A percentile compares a stretch with the other conserved stretches of the same genome.
Conservation (phyloP, 139 green algal genomes). For the Tetraselmis striata region DNA sequence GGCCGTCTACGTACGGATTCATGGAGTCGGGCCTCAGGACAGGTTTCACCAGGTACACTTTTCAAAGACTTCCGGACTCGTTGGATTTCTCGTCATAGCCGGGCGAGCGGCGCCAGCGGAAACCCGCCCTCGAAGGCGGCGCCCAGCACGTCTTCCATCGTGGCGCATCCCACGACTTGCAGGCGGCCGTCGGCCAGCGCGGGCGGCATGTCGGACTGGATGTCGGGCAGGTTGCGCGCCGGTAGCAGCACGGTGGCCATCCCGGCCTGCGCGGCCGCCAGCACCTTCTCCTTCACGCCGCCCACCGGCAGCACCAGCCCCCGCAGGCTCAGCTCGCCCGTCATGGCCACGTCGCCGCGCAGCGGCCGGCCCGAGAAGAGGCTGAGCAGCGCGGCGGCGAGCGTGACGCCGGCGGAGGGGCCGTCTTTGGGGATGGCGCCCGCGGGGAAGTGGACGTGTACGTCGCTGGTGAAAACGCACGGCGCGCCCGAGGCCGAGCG, state of each 20-base stretch:
- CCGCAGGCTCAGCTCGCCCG: conserved; percentile 56
- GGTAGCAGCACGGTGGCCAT: conserved; percentile 47
- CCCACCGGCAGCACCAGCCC: conserved; percentile 60
- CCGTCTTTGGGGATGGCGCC: conserved; percentile 69
- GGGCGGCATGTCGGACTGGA: conserved; percentile 1
- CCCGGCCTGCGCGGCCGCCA: conserved; percentile 40
- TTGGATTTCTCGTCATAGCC: no score
- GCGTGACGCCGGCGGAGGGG: conserved; percentile 56
- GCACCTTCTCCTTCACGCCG: conserved; percentile 42
- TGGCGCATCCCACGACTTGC: background rate
- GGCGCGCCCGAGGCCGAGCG: conserved; percentile 23
- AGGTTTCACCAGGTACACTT: no score
- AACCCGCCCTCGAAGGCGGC: background rate
- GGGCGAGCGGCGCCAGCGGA: background rate
- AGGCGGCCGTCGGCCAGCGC: background rate
- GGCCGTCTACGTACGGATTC: no score
- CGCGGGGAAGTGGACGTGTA: conserved; percentile 72
- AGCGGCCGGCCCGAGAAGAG: conserved; percentile 44
- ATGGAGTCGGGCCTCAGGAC: no score
- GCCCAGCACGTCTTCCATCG: background rate
- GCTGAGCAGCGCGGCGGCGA: conserved; percentile 55
- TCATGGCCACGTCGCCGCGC: conserved; percentile 59
- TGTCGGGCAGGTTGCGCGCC: conserved; percentile 35
- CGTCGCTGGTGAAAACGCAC: conserved; percentile 31
- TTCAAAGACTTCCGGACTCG: no score